phyloP scores from a whole-genome alignment of 2,329 filamentous ascomycete species.

The Pezicula radicicola region DNA sequence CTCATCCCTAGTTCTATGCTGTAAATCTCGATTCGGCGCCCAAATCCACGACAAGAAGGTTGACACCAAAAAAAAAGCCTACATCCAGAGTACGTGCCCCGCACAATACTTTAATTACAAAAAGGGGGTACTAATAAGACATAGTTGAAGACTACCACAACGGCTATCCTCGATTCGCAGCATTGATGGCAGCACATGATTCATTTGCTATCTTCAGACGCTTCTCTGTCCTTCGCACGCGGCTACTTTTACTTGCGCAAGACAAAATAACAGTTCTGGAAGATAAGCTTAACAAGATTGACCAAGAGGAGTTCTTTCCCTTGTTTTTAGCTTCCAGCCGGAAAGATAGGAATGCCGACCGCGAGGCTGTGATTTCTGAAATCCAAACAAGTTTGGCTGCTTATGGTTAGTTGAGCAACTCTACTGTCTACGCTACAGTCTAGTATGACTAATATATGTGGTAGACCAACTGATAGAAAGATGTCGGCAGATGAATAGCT shows the following conservation, averaged over 20 bases:
- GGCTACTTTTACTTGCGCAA: conserved; percentile 28
- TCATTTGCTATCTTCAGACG: conserved; percentile 25
- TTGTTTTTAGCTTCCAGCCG: conserved; percentile 12
- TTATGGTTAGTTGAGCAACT: too few relatives aligned
- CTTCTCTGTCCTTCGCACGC: conserved; percentile 21
- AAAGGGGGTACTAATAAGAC: too few relatives aligned
- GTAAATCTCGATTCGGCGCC: too few relatives aligned
- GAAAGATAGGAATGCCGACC: conserved; percentile 11
- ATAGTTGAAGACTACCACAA: conserved; percentile 24
- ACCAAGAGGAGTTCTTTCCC: conserved; percentile 15
- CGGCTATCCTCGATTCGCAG: conserved; percentile 28
- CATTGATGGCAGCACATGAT: conserved; percentile 22
- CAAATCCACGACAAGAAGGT: too few relatives aligned
- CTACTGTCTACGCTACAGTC: too few relatives aligned
- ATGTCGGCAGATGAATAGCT: not conserved
- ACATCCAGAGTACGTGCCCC: too few relatives aligned
- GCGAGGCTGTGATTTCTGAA: not conserved
- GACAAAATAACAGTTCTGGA: conserved; percentile 25
- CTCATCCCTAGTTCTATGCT: too few relatives aligned
- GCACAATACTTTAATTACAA: too few relatives aligned
- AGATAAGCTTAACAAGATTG: conserved; percentile 19
- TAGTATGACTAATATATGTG: too few relatives aligned
- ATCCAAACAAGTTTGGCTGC: not conserved
- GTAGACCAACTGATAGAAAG: not conserved
- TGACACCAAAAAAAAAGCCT: too few relatives aligned